phyloP scores from a whole-genome alignment of 768 basidiomycete genomes.

The Amanita fuliginea region DNA sequence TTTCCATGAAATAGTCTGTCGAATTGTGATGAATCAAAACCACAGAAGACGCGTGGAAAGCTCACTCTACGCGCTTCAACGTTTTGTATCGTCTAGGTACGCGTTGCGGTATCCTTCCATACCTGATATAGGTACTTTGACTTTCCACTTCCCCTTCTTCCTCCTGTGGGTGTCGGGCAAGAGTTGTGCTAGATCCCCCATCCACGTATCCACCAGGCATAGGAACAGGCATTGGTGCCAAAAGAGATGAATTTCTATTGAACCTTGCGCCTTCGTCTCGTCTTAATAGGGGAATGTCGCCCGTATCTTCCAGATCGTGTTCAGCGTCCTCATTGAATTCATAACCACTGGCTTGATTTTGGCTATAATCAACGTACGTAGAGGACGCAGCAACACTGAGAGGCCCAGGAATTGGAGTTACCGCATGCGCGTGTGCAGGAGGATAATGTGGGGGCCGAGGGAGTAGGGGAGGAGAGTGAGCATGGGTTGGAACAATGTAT shows the following conservation, averaged over 20 bases:
- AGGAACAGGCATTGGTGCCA: slow-evolving; percentile 14
- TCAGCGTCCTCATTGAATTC: slow-evolving; percentile 33
- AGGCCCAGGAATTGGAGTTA: slow-evolving; percentile 5
- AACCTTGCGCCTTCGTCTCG: slow-evolving; percentile 20
- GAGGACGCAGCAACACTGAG: slow-evolving; percentile 5
- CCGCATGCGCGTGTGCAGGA: slow-evolving; percentile 5
- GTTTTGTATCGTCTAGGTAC: slow-evolving; percentile 89
- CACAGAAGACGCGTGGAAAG: slow-evolving; percentile 26
- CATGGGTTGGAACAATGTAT: neutral
- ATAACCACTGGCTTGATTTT: slow-evolving; percentile 17
- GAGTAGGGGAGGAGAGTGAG: slow-evolving; percentile 12
- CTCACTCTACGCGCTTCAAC: slow-evolving; percentile 81
- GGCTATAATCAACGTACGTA: slow-evolving; percentile 3
- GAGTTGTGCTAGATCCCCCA: slow-evolving; percentile 12
- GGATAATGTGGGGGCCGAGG: neutral
- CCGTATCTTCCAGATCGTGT: slow-evolving; percentile 35
- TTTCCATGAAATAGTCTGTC: slow-evolving; percentile 81
- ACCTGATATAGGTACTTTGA: slow-evolving; percentile 55
- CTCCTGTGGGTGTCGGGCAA: slow-evolving; percentile 12
- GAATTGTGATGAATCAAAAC: neutral
- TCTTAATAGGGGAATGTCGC: slow-evolving; percentile 57
- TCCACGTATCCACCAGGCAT: slow-evolving; percentile 36
- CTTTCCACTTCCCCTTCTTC: slow-evolving; percentile 7
- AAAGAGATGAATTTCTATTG: slow-evolving; percentile 11
- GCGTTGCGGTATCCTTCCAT: slow-evolving; percentile 85